Percentiles rank a stretch among this genome's conserved stretches.
Evolutionary conservation across 1,284 basidiomycete species (phyloP).

Genomic region (Pisolithus thermaeus): DNA sequence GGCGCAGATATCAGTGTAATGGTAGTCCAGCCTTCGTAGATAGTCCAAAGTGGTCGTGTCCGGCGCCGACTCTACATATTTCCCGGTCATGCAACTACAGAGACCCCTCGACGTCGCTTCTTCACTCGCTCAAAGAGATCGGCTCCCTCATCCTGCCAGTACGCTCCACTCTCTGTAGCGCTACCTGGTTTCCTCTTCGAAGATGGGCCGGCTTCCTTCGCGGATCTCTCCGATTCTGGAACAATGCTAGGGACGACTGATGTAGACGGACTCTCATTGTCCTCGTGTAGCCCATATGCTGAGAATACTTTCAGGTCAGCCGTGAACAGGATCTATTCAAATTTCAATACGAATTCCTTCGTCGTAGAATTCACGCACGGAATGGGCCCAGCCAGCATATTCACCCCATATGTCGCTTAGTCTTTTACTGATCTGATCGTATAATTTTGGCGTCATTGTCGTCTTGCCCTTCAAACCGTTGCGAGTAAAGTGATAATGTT

Average conservation of each 20-base stretch:
- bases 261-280: constrained; percentile 2
- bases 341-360: constrained; percentile 3
- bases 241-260: not conserved
- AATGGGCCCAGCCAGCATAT: constrained; percentile 90
- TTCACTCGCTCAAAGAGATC: constrained; percentile 33
- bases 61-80: too few relatives aligned
- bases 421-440: constrained; percentile 69
- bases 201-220: constrained; percentile 6
- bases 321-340: constrained; percentile 49
- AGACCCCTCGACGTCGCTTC: constrained; percentile 21
- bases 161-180: not conserved
- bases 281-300: constrained; percentile 34
- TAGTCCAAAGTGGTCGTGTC: too few relatives aligned
- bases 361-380: constrained; percentile 42
- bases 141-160: not conserved
- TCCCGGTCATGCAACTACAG: constrained; percentile 14
- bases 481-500: constrained; percentile 71
- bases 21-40: too few relatives aligned
- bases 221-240: constrained; percentile 1
- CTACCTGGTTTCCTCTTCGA: too few relatives aligned
- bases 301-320: constrained; percentile 50
- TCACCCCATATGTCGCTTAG: constrained; percentile 71
- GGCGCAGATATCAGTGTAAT: too few relatives aligned
- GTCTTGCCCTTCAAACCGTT: constrained; percentile 46
- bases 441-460: constrained; percentile 71